Evolutionary conservation across 2,329 filamentous ascomycete genomes (phyloP).

Genomic region (Claviceps purpurea): DNA sequence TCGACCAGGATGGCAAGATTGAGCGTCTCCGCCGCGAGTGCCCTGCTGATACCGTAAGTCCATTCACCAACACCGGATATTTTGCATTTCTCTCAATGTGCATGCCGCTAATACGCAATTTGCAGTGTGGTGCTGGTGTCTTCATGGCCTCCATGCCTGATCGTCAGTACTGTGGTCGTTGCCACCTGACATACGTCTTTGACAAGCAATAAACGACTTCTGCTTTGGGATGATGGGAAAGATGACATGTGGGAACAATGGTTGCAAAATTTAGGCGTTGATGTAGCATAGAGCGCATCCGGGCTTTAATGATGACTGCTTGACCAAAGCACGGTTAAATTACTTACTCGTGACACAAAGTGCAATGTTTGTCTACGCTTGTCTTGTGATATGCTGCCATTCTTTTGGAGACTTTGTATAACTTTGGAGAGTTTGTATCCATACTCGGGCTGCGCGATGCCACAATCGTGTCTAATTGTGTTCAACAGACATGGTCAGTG

Average conservation of each 20-base stretch:
- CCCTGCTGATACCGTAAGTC: constrained; percentile 71
- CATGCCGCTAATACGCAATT: not conserved
- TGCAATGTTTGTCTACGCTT: too few relatives aligned
- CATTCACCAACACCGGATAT: not conserved
- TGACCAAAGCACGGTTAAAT: constrained; percentile 13
- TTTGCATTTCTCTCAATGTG: not conserved
- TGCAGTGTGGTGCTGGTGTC: constrained; percentile 94
- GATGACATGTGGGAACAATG: constrained; percentile 18
- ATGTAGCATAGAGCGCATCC: constrained; percentile 30
- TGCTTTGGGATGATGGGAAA: constrained; percentile 19
- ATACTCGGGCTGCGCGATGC: too few relatives aligned
- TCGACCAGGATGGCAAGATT: constrained; percentile 98
- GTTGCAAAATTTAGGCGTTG: constrained; percentile 24
- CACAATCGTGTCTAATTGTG: too few relatives aligned
- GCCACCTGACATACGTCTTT: constrained; percentile 62
- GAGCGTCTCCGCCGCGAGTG: constrained; percentile 98
- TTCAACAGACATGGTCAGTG: too few relatives aligned
- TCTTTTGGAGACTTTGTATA: too few relatives aligned
- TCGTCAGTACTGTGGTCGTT: constrained; percentile 86
- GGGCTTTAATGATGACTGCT: constrained; percentile 27
- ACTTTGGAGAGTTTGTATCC: too few relatives aligned
- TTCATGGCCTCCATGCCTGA: constrained; percentile 99
- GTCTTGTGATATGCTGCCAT: too few relatives aligned
- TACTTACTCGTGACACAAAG: not conserved
- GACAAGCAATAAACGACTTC: constrained; percentile 43